A percentile compares a stretch with the other conserved stretches of the same genome.
Evolutionary conservation across 176 grass and related monocot species (phyloP).

Genomic region (Bolboschoenus planiculmis): DNA sequence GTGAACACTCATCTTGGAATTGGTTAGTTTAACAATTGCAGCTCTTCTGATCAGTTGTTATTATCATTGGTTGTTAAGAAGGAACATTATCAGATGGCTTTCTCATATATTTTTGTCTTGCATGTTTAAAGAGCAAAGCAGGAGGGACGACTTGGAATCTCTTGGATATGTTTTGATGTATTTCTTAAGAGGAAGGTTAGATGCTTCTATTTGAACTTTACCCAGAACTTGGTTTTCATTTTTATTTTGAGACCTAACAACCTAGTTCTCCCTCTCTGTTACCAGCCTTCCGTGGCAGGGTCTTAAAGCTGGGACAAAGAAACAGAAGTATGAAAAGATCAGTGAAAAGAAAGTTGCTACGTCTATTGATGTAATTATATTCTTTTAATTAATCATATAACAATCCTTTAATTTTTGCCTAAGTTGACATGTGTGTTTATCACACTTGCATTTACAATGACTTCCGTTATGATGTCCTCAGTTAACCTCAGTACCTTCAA

Average conservation of each 20-base stretch:
- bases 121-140: constrained; percentile 70
- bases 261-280: constrained; percentile 12
- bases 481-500: not conserved
- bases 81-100: not conserved
- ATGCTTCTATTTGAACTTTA: not conserved
- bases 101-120: constrained; percentile 17
- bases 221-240: not conserved
- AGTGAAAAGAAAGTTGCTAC: constrained; percentile 82
- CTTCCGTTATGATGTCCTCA: not conserved
- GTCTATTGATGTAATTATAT: constrained; percentile 60
- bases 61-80: not conserved
- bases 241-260: constrained; percentile 2
- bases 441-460: not conserved
- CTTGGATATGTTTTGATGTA: constrained; percentile 98
- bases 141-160: constrained; percentile 94
- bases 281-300: constrained; percentile 81
- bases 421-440: not conserved
- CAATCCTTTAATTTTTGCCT: not conserved
- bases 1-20: constrained; percentile 96
- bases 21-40: constrained; percentile 35
- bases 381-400: not conserved
- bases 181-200: constrained; percentile 90
- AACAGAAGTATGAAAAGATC: constrained; percentile 93
- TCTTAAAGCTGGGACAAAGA: constrained; percentile 88
- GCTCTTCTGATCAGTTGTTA: not conserved